phyloP scores from a whole-genome alignment of 2,329 filamentous ascomycete genomes.

The Colletotrichum sp. region DNA sequence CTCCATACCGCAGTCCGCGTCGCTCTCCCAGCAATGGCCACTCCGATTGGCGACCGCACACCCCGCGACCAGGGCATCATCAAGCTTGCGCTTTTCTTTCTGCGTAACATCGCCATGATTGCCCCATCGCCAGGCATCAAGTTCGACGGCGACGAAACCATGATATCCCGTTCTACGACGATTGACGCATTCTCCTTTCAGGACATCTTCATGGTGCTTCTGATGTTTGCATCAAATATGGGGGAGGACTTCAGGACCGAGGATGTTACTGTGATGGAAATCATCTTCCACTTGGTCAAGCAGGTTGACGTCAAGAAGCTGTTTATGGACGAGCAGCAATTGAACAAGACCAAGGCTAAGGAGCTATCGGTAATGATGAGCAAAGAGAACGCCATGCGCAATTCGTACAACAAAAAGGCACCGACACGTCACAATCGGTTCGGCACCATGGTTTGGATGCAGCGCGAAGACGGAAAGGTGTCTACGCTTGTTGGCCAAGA shows the following conservation, averaged over 20 bases:
- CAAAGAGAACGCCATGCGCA: constrained; percentile 84
- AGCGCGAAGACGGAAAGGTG: constrained; percentile 83
- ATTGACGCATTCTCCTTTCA: constrained; percentile 91
- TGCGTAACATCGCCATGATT: constrained; percentile 89
- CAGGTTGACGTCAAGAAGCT: constrained; percentile 83
- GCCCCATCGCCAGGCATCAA: constrained; percentile 73
- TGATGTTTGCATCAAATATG: constrained; percentile 91
- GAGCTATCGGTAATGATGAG: constrained; percentile 78
- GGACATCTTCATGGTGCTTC: constrained; percentile 83
- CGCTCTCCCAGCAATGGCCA: constrained; percentile 84
- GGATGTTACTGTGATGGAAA: constrained; percentile 88
- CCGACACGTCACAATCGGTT: constrained; percentile 92
- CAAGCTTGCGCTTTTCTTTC: constrained; percentile 85
- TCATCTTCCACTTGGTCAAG: constrained; percentile 91
- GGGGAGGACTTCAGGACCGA: constrained; percentile 91
- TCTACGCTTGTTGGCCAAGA: constrained; percentile 90
- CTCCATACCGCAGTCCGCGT: constrained; percentile 82
- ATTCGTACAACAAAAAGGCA: constrained; percentile 76
- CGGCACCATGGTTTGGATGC: constrained; percentile 97
- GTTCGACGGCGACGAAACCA: constrained; percentile 86
- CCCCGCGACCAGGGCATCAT: constrained; percentile 89
- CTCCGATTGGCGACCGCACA: constrained; percentile 76
- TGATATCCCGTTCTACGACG: constrained; percentile 85
- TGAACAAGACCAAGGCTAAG: constrained; percentile 70
- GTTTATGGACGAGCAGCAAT: constrained; percentile 81